Conservation (phyloP, 345 rosid genomes). For the Lepidium sativum region DNA sequence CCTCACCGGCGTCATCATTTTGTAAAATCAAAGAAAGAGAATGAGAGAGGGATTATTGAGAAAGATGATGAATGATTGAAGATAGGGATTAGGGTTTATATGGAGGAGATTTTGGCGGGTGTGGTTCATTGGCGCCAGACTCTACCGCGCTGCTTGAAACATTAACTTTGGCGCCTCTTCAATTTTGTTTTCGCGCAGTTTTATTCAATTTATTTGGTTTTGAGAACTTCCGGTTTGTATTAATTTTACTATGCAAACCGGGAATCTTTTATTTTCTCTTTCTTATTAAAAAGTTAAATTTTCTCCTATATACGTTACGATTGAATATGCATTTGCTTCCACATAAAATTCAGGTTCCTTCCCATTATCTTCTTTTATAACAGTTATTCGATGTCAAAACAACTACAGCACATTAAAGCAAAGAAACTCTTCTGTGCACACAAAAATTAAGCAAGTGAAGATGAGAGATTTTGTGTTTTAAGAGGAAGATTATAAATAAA, state of each 20-base stretch:
- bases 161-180: conserved; percentile 18
- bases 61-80: neutral
- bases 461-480: neutral
- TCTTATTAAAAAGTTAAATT: too few relatives aligned
- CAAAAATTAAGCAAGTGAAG: neutral
- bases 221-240: too few relatives aligned
- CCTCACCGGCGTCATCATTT: conserved; percentile 43
- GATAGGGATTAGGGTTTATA: conserved; percentile 3
- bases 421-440: neutral
- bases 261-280: too few relatives aligned
- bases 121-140: conserved; percentile 5
- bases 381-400: too few relatives aligned
- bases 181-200: conserved; percentile 13
- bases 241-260: too few relatives aligned
- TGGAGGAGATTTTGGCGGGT: conserved; percentile 11
- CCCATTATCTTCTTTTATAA: too few relatives aligned
- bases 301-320: too few relatives aligned
- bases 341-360: too few relatives aligned
- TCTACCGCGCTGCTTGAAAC: conserved; percentile 22
- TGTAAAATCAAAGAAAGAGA: neutral
- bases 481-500: neutral
- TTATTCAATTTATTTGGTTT: neutral
- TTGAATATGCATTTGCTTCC: too few relatives aligned
- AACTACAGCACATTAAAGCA: neutral
- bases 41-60: neutral